These are phyloP conservation scores for Salix udensis DNA, from an alignment of 345 rosid species.

Conservation along the genomic window DNA sequence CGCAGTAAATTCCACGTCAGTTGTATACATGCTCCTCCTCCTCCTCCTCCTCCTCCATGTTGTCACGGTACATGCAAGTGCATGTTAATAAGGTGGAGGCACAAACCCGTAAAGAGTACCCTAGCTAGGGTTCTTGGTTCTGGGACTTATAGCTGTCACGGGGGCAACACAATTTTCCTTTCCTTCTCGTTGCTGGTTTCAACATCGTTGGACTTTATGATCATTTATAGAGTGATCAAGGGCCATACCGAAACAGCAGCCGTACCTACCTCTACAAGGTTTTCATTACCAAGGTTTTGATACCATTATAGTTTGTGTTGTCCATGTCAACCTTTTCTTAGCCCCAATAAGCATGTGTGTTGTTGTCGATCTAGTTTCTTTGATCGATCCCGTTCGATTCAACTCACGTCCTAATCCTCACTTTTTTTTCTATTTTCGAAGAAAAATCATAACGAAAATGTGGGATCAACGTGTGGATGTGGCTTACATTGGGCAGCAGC, in stretches of 20 bases:
- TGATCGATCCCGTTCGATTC: not conserved
- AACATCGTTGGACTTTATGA: not conserved
- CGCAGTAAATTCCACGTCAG: no score
- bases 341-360: not conserved
- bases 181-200: not conserved
- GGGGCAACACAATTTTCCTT: slow-evolving; percentile 4
- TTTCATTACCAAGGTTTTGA: not conserved
- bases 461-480: not conserved
- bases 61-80: slow-evolving; percentile 10
- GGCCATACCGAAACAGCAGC: not conserved
- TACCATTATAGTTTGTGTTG: not conserved
- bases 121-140: not conserved
- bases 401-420: not conserved
- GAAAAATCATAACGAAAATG: not conserved
- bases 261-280: not conserved
- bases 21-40: not conserved
- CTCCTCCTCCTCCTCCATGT: not conserved
- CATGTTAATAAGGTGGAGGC: not conserved
- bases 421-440: not conserved
- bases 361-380: not conserved
- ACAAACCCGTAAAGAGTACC: slow-evolving; percentile 13
- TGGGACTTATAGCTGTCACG: slow-evolving; percentile 13
- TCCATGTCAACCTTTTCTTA: not conserved
- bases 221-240: not conserved
- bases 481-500: not conserved